Conservation (phyloP, 164 flowering plant species). For the Macadamia tetraphylla region DNA sequence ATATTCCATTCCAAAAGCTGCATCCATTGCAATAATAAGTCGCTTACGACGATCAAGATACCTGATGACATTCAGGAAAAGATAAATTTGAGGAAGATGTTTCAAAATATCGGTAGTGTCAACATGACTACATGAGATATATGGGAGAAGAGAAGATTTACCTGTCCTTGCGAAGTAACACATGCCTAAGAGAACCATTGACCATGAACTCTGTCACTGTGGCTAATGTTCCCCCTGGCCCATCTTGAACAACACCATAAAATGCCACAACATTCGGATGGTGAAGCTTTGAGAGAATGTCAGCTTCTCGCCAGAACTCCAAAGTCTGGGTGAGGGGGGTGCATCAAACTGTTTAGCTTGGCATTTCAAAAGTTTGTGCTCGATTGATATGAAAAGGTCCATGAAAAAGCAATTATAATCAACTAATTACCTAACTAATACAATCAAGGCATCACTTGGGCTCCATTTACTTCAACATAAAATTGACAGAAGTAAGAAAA, state of each 20-base stretch:
- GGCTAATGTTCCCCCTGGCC: constrained; percentile 91
- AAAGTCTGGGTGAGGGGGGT: constrained; percentile 36
- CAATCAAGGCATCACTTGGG: no score
- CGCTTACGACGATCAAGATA: constrained; percentile 82
- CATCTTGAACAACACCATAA: constrained; percentile 97
- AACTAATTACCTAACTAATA: not conserved
- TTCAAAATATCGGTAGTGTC: constrained; percentile 1
- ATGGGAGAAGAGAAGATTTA: constrained; percentile 17
- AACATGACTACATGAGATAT: not conserved
- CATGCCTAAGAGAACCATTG: constrained; percentile 96
- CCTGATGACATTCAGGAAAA: constrained; percentile 31
- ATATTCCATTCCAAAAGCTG: constrained; percentile 99
- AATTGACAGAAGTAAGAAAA: not conserved
- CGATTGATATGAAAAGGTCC: not conserved
- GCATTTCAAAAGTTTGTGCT: not conserved
- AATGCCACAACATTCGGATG: constrained; percentile 98
- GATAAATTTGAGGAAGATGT: not conserved
- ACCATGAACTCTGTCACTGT: constrained; percentile 96
- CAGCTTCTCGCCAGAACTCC: constrained; percentile 97
- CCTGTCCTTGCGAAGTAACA: constrained; percentile 83
- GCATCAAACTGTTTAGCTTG: not conserved
- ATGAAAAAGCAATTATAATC: not conserved
- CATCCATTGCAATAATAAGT: constrained; percentile 93
- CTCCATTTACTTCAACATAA: not conserved
- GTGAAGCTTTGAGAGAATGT: constrained; percentile 90